Percentiles rank a stretch among this genome's conserved stretches.
phyloP scores from a whole-genome alignment of 2,329 filamentous ascomycete species.

The Venturia oleaginea region DNA sequence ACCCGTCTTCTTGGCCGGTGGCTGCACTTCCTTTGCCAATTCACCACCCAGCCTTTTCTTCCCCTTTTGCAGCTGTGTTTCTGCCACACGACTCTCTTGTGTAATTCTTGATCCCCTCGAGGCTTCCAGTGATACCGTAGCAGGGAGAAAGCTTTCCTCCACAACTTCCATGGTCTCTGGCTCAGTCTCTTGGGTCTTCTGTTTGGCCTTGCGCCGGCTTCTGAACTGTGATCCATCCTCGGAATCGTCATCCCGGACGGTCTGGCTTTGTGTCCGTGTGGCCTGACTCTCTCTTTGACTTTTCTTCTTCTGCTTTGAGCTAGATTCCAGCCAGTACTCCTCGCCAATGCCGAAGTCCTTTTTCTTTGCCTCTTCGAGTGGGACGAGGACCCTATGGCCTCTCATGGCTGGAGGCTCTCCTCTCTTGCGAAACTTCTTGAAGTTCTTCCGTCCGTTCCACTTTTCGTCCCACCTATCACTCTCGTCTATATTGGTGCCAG shows the following conservation, averaged over 20 bases:
- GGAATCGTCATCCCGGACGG: conserved; percentile 3
- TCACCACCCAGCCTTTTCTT: conserved; percentile 17
- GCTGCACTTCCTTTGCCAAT: conserved; percentile 1
- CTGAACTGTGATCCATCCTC: conserved; percentile 6
- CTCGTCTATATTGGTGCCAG: conserved; percentile 28
- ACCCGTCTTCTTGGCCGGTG: conserved; percentile 9
- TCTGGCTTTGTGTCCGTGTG: conserved; percentile 4
- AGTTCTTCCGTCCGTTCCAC: conserved; percentile 95
- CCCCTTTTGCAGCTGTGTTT: neutral
- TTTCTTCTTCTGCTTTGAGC: conserved; percentile 7
- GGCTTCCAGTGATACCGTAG: neutral
- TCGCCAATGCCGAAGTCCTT: conserved; percentile 68
- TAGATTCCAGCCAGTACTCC: conserved; percentile 59
- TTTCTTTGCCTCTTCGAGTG: conserved; percentile 59
- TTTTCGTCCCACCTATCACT: conserved; percentile 68
- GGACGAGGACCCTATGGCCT: conserved; percentile 55
- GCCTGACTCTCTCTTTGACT: neutral
- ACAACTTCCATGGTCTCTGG: conserved; percentile 2
- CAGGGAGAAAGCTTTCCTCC: neutral
- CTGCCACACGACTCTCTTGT: neutral
- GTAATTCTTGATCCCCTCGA: neutral
- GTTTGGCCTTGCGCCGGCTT: neutral
- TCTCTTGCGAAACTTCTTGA: conserved; percentile 71
- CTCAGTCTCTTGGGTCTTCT: neutral
- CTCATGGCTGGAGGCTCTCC: conserved; percentile 29